Evolutionary conservation across 148 eudicot species (phyloP).

Genomic region (Heliamphora exappendiculata): DNA sequence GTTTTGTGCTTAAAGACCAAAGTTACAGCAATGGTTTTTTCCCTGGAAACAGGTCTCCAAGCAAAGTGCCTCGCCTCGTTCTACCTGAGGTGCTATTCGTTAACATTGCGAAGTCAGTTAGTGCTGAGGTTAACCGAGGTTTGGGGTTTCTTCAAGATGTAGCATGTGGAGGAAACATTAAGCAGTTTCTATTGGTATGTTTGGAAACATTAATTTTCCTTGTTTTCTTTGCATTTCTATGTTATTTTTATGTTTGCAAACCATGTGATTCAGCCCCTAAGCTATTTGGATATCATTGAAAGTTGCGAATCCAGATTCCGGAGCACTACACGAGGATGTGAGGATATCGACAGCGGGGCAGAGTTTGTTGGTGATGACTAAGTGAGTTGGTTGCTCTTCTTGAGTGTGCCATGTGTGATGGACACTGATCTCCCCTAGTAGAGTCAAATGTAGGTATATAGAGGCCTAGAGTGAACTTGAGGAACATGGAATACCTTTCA

Average conservation of each 20-base stretch:
- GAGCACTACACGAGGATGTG: neutral
- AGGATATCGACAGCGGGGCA: too few species aligned
- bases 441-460: too few species aligned
- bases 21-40: neutral
- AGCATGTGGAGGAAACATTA: conserved; percentile 56
- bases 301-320: neutral
- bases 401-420: too few species aligned
- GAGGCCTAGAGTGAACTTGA: too few species aligned
- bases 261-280: neutral
- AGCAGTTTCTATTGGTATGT: conserved; percentile 60
- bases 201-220: neutral
- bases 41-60: conserved; percentile 36
- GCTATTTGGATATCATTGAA: neutral
- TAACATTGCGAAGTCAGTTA: conserved; percentile 44
- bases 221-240: neutral
- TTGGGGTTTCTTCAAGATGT: conserved; percentile 60
- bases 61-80: conserved; percentile 50
- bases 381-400: too few species aligned
- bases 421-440: too few species aligned
- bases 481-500: too few species aligned
- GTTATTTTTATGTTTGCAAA: neutral
- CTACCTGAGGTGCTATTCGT: conserved; percentile 62
- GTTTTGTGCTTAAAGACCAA: neutral
- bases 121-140: conserved; percentile 54
- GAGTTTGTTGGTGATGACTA: too few species aligned